Conservation (phyloP, 192 early-diverging fungal genomes). For the Linderina pennispora region DNA sequence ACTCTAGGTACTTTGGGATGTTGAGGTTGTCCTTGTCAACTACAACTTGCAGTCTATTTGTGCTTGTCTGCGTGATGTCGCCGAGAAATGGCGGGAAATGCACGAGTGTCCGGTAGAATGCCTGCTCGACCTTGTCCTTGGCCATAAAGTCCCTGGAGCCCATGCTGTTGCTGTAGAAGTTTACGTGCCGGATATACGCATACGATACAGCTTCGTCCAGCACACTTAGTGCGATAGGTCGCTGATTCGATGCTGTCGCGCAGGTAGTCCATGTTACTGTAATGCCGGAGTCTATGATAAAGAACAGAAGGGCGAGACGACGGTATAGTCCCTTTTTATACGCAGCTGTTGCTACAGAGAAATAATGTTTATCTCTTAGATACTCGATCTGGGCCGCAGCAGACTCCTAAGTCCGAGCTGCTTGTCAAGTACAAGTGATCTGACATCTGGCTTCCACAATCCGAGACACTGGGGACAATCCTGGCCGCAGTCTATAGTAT, state of each 20-base stretch:
- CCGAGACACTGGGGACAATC: no score
- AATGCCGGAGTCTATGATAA: no score
- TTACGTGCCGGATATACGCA: slow-evolving; percentile 43
- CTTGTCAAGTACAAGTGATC: no score
- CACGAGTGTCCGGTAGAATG: slow-evolving; percentile 28
- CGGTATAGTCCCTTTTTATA: no score
- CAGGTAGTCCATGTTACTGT: slow-evolving; percentile 3
- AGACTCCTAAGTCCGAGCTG: no score
- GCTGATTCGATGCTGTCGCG: slow-evolving; percentile 29
- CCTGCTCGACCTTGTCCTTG: slow-evolving; percentile 5
- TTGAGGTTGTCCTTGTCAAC: slow-evolving; percentile 23
- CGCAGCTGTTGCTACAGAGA: no score
- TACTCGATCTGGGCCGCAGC: no score
- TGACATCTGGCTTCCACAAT: no score
- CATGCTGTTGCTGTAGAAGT: slow-evolving; percentile 31
- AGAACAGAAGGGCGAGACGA: no score
- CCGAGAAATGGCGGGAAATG: slow-evolving; percentile 23
- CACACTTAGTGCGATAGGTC: slow-evolving; percentile 13
- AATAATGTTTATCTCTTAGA: no score
- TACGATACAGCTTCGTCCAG: slow-evolving; percentile 40
- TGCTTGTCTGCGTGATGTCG: slow-evolving; percentile 5
- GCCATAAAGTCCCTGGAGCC: slow-evolving; percentile 19
- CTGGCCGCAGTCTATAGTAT: no score
- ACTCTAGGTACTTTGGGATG: slow-evolving; percentile 30
- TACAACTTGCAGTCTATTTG: slow-evolving; percentile 20